Evolutionary conservation across 176 grass and related monocot species (phyloP), one percentile per base, ranked within the genome.

Genomic region (Tuctoria greenei): DNA sequence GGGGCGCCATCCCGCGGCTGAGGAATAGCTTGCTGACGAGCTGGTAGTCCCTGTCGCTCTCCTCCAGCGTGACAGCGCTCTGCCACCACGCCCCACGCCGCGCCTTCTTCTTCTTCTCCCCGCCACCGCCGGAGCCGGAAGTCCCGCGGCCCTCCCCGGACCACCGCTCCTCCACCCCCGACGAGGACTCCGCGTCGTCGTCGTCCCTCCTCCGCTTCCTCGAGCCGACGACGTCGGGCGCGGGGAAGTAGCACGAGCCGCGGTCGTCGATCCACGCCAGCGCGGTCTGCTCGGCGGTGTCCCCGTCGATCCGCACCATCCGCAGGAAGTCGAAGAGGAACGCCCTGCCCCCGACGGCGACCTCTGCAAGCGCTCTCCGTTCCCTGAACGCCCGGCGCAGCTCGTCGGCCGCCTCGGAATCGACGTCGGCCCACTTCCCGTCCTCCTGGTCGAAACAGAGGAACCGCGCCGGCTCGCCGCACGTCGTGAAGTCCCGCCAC

Each of bases 241-340:
- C 58, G 4, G 91, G 91, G 81, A 97, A 97, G 81, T 93, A 93
- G 78, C 86, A 91, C 8, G 54, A 67, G 26, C 88, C 83, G 11
- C 72, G 82, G 26, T 64, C 74, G 80, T 93, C 94, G 47, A 97
- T 97, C 94, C 94, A 97, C n/a, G 65, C 94, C 17, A 97, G 79
- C 9, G 84, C 34, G 40, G 37, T 72, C 51, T 76, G 74, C 46
- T 81, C 72, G 14, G 80, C 70, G 34, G 86, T 91, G 76, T 13
- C 81, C 0, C 3, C 49, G 64, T 97, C 78, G 21, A 93, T 82
- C 73, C 80, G 86, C 26, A 26, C 73, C 88, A 89, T 91, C 54
- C 81, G 47, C 7, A 85, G 71, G 71, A 97, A 97, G 72, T 97
- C 94, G 65, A 97, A 83, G 23, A 91, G 6, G 73, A 71, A 89